Evolutionary conservation across 495 filamentous ascomycete species (phyloP).

Genomic region (Hyaloscypha hepaticicola): DNA sequence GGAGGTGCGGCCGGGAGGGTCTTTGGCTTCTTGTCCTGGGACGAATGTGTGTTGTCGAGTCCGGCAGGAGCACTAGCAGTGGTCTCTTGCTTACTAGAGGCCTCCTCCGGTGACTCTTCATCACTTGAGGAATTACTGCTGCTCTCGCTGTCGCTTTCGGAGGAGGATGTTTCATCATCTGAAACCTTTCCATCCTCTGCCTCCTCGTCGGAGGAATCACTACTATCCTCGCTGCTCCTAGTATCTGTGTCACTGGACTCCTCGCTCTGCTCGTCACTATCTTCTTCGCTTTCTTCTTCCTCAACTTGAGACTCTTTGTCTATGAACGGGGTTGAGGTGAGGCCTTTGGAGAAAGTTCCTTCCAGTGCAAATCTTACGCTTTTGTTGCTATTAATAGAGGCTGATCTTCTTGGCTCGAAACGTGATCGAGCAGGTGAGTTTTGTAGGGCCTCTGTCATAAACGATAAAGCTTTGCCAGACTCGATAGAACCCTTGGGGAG

Average conservation of each 20-base stretch:
- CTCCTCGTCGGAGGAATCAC: conserved; percentile 21
- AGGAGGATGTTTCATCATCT: conserved; percentile 7
- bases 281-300: conserved; percentile 23
- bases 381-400: conserved; percentile 18
- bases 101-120: conserved; percentile 29
- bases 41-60: neutral
- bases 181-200: neutral
- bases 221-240: conserved; percentile 10
- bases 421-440: conserved; percentile 5
- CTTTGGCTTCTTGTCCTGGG: neutral
- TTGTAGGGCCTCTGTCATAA: conserved; percentile 26
- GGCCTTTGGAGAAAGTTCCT: conserved; percentile 8
- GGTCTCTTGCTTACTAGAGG: conserved; percentile 20
- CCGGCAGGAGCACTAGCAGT: neutral
- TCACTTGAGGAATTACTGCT: conserved; percentile 33
- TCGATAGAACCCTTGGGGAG: conserved; percentile 50
- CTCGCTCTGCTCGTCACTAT: conserved; percentile 18
- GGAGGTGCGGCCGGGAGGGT: conserved; percentile 19
- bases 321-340: conserved; percentile 25
- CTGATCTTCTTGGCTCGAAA: conserved; percentile 9
- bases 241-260: conserved; percentile 22
- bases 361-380: conserved; percentile 10
- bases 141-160: conserved; percentile 21
- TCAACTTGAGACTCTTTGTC: conserved; percentile 23
- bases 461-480: conserved; percentile 30